These are phyloP conservation scores for Cucumis hystrix DNA, from an alignment of 306 rosid genomes.

Conservation along the genomic window DNA sequence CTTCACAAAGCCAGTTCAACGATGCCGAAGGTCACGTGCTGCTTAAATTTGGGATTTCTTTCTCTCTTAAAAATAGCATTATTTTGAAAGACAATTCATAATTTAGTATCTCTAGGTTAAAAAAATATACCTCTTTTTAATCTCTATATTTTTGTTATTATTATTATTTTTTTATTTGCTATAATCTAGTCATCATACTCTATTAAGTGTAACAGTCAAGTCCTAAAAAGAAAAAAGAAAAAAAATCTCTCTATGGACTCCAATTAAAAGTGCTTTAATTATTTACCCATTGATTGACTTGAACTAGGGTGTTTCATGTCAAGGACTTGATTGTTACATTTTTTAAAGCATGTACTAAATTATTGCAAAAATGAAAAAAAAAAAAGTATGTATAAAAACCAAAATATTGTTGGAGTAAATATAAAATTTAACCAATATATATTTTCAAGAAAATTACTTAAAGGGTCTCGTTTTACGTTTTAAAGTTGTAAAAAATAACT, in stretches of 20 bases:
- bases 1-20: conserved; percentile 19
- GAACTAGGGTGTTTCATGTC: neutral
- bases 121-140: neutral
- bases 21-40: conserved; percentile 16
- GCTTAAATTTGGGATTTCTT: neutral
- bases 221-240: neutral
- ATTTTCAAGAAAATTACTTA: neutral
- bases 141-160: neutral
- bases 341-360: neutral
- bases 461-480: neutral
- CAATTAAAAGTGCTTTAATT: neutral
- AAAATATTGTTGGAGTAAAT: neutral
- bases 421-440: neutral
- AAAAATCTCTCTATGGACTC: neutral
- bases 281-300: neutral
- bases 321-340: neutral
- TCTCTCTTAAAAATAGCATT: neutral
- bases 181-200: neutral
- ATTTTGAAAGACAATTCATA: neutral
- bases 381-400: neutral
- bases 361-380: neutral
- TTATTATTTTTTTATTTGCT: neutral
- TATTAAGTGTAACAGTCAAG: neutral
- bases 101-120: neutral
- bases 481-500: neutral